A percentile compares a stretch with the other conserved stretches of the same genome.
Conservation (phyloP, 1,139 yeast genomes). For the Candida anutae region DNA sequence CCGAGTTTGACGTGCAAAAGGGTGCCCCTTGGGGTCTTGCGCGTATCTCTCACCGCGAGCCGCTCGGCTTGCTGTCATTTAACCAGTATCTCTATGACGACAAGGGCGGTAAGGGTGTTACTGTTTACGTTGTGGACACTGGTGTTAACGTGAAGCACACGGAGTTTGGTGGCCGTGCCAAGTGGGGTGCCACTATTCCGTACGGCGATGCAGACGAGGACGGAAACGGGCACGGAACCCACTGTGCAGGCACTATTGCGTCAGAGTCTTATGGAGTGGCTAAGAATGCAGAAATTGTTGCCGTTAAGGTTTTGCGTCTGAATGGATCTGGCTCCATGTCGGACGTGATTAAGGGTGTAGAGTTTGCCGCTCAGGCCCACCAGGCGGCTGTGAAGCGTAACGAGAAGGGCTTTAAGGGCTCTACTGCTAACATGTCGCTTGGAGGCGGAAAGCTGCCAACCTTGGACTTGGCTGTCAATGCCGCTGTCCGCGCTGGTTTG, state of each 20-base stretch:
- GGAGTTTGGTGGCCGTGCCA: conserved; percentile 88
- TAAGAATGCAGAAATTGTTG: conserved; percentile 65
- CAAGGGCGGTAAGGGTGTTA: conserved; percentile 88
- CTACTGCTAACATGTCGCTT: conserved; percentile 84
- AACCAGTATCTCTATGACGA: conserved; percentile 80
- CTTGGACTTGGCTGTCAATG: conserved; percentile 74
- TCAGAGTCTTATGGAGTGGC: conserved; percentile 73
- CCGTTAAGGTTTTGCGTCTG: conserved; percentile 69
- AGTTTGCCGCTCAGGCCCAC: conserved; percentile 65
- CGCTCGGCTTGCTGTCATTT: conserved; percentile 67
- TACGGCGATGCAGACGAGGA: conserved; percentile 73
- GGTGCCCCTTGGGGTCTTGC: conserved; percentile 98
- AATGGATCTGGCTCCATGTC: conserved; percentile 78
- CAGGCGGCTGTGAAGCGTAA: conserved; percentile 46
- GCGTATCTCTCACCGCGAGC: conserved; percentile 81
- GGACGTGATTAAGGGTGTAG: conserved; percentile 76
- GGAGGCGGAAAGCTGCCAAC: conserved; percentile 86
- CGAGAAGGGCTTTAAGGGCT: conserved; percentile 68
- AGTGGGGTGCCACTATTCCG: conserved; percentile 91
- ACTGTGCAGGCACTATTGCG: conserved; percentile 82
- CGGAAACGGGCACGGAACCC: conserved; percentile 94
- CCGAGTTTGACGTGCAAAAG: conserved; percentile 57
- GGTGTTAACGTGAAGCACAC: conserved; percentile 77
- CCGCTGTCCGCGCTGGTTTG: conserved; percentile 73
- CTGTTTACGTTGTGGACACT: conserved; percentile 87